Evolutionary conservation across 2,329 filamentous ascomycete genomes (phyloP).

Genomic region (Lojkania enalia): DNA sequence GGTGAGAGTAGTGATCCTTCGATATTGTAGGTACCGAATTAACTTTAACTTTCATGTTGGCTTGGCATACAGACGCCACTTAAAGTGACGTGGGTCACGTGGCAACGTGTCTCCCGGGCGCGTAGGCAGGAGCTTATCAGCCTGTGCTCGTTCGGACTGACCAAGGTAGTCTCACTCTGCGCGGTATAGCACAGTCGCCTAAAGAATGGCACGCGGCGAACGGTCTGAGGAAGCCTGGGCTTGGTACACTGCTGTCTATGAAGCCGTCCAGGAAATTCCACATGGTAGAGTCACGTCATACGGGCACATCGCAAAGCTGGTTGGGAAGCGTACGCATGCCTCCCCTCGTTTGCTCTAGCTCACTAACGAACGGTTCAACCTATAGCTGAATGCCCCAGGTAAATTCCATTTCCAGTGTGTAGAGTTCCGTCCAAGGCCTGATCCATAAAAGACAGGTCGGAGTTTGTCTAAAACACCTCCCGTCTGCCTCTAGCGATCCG

Average conservation of each 20-base stretch:
- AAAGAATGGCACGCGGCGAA: slow-evolving; percentile 61
- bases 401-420: slow-evolving; percentile 18
- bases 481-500: slow-evolving; percentile 51
- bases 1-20: slow-evolving; percentile 10
- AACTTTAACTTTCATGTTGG: too few relatives aligned
- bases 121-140: slow-evolving; percentile 3
- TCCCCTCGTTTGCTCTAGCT: slow-evolving; percentile 8
- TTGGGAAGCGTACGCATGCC: slow-evolving; percentile 68
- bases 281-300: slow-evolving; percentile 84
- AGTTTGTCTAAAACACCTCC: slow-evolving; percentile 84
- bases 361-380: slow-evolving; percentile 27
- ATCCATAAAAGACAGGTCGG: slow-evolving; percentile 71
- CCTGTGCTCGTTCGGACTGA: too few relatives aligned
- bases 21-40: too few relatives aligned
- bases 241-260: slow-evolving; percentile 79
- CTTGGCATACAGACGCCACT: too few relatives aligned
- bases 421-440: background rate
- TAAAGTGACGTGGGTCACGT: background rate
- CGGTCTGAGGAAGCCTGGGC: slow-evolving; percentile 73
- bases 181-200: too few relatives aligned
- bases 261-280: slow-evolving; percentile 83
- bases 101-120: slow-evolving; percentile 5
- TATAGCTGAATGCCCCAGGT: slow-evolving; percentile 54
- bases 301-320: slow-evolving; percentile 73
- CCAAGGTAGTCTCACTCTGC: too few relatives aligned